Conservation (phyloP, 257 asterid species). For the Misopates orontium region DNA sequence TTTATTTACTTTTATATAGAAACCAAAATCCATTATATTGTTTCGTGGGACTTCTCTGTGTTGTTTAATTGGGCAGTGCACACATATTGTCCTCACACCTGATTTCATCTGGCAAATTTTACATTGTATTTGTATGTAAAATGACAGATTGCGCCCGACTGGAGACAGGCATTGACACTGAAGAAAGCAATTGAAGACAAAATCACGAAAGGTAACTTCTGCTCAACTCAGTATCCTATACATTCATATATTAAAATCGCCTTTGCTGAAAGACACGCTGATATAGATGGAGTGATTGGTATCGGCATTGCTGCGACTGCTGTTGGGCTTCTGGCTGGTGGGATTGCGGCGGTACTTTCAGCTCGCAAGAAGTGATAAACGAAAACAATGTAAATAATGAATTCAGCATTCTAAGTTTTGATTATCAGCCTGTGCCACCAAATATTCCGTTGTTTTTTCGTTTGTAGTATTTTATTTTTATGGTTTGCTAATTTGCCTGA, state of each 20-base stretch:
- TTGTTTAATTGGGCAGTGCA: constrained; percentile 3
- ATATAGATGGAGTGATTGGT: constrained; percentile 78
- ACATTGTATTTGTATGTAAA: constrained; percentile 9
- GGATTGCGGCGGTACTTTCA: constrained; percentile 66
- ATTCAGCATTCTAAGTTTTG: constrained; percentile 6
- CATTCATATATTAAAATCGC: background rate
- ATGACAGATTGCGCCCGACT: constrained; percentile 73
- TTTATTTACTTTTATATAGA: background rate
- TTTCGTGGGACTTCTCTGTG: background rate
- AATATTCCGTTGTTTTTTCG: background rate
- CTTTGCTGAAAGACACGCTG: background rate
- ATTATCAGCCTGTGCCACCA: background rate
- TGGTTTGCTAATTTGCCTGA: constrained; percentile 9
- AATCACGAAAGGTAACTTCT: constrained; percentile 63
- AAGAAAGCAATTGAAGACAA: constrained; percentile 86
- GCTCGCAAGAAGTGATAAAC: constrained; percentile 65
- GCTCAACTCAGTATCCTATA: background rate
- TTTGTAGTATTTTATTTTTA: constrained; percentile 6
- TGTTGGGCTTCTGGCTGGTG: constrained; percentile 81
- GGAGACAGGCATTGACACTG: constrained; percentile 85
- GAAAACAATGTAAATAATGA: background rate
- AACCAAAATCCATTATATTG: background rate
- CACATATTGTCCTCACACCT: background rate
- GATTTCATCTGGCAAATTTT: background rate
- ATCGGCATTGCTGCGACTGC: constrained; percentile 89